Evolutionary conservation across 2,329 filamentous ascomycete genomes (phyloP).

Genomic region (Alternaria sp.): DNA sequence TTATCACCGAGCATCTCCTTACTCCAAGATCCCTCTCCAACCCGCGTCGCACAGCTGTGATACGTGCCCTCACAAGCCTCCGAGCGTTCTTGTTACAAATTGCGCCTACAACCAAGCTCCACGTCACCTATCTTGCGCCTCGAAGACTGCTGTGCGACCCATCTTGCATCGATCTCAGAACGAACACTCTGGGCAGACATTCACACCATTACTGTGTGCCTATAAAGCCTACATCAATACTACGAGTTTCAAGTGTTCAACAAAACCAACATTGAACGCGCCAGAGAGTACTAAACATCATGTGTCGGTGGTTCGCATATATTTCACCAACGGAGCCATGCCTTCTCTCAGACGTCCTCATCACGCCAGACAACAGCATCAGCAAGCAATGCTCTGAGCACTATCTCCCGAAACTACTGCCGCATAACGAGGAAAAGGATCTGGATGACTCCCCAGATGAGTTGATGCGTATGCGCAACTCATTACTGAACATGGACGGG

Average conservation of each 20-base stretch:
- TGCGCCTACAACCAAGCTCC: slow-evolving; percentile 2
- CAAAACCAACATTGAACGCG: not conserved
- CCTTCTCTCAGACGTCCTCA: slow-evolving; percentile 62
- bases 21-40: not conserved
- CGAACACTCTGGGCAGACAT: not conserved
- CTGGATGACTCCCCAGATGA: slow-evolving; percentile 51
- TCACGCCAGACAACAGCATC: slow-evolving; percentile 51
- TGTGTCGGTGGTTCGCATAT: slow-evolving; percentile 64
- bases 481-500: slow-evolving; percentile 62
- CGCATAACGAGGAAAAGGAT: slow-evolving; percentile 51
- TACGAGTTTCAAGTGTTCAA: too few species aligned
- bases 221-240: not conserved
- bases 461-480: slow-evolving; percentile 58
- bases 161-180: not conserved
- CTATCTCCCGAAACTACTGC: slow-evolving; percentile 61
- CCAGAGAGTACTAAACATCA: slow-evolving; percentile 21
- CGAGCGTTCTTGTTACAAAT: not conserved
- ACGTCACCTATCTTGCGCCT: slow-evolving; percentile 4
- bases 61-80: slow-evolving; percentile 1
- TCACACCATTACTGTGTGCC: too few species aligned
- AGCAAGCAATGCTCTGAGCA: slow-evolving; percentile 54
- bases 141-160: not conserved
- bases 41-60: not conserved
- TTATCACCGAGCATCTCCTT: not conserved
- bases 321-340: slow-evolving; percentile 60